These are phyloP conservation scores for Patellifolia procumbens DNA, from an alignment of 179 eudicot species.

Conservation along the genomic window DNA sequence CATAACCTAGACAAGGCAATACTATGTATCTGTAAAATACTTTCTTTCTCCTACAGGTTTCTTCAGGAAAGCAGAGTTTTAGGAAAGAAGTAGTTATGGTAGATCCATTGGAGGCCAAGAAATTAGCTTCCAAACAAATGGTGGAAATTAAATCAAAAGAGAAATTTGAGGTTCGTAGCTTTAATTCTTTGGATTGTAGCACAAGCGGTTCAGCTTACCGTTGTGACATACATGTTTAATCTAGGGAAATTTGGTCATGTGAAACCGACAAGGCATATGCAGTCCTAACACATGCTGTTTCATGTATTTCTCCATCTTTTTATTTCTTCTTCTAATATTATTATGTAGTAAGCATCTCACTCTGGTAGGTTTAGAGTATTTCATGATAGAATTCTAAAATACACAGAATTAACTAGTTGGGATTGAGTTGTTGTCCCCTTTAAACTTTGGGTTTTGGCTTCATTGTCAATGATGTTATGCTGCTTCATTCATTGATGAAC, in stretches of 20 bases:
- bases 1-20: background rate
- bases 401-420: background rate
- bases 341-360: background rate
- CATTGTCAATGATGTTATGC: background rate
- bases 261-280: background rate
- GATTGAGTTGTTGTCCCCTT: background rate
- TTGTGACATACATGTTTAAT: background rate
- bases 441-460: background rate
- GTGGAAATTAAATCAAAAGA: conserved; percentile 63
- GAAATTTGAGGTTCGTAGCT: conserved; percentile 53
- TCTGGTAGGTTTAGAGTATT: background rate
- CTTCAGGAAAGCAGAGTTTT: conserved; percentile 42
- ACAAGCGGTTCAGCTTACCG: background rate
- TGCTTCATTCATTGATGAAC: background rate
- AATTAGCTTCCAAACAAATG: conserved; percentile 87
- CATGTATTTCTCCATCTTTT: background rate
- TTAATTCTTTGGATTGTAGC: background rate
- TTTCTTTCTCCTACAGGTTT: conserved; percentile 38
- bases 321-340: background rate
- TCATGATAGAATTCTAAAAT: background rate
- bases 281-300: background rate
- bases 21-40: conserved; percentile 4
- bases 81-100: conserved; percentile 74
- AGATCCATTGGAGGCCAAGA: conserved; percentile 93
- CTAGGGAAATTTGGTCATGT: background rate